A percentile compares a stretch with the other conserved stretches of the same genome.
phyloP scores from a whole-genome alignment of 1,284 basidiomycete genomes.

The Ustilago crameri region DNA sequence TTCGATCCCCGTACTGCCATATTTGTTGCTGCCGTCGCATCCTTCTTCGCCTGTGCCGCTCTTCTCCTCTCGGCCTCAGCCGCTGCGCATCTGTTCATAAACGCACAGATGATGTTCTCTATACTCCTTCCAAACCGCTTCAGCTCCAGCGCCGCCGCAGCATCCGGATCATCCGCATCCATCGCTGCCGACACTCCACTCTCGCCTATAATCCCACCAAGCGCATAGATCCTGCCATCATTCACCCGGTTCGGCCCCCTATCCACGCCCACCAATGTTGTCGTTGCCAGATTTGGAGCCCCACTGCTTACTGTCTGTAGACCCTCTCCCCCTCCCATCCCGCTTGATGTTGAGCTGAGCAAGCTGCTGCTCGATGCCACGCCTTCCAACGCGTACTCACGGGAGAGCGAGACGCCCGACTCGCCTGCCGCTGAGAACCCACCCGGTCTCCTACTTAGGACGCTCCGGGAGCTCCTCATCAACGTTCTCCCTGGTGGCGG shows the following conservation, averaged over 20 bases:
- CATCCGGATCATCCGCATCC: slow-evolving; percentile 56
- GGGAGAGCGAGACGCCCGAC: neutral
- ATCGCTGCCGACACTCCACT: slow-evolving; percentile 46
- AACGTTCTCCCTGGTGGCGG: slow-evolving; percentile 41
- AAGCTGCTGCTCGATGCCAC: slow-evolving; percentile 4
- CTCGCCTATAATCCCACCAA: slow-evolving; percentile 54
- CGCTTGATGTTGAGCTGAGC: neutral
- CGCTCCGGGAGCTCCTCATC: slow-evolving; percentile 38
- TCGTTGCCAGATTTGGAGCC: slow-evolving; percentile 8
- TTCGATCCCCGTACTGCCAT: neutral
- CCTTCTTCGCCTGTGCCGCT: neutral
- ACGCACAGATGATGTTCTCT: slow-evolving; percentile 64
- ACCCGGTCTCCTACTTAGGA: slow-evolving; percentile 22
- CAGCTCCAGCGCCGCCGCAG: slow-evolving; percentile 53
- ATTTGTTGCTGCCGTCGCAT: neutral
- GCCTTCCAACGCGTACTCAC: slow-evolving; percentile 19
- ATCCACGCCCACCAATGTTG: slow-evolving; percentile 19
- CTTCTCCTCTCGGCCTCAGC: slow-evolving; percentile 15
- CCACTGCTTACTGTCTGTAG: slow-evolving; percentile 8
- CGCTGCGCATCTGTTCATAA: slow-evolving; percentile 54
- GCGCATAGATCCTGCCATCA: slow-evolving; percentile 45
- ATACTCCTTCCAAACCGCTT: slow-evolving; percentile 59
- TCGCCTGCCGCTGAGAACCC: slow-evolving; percentile 21
- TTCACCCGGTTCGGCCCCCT: slow-evolving; percentile 54
- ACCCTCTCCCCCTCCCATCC: slow-evolving; percentile 10